Evolutionary conservation across 441 rosid genomes (phyloP), one percentile per base, ranked within the genome.

Genomic region (Eutrema salsugineum): DNA sequence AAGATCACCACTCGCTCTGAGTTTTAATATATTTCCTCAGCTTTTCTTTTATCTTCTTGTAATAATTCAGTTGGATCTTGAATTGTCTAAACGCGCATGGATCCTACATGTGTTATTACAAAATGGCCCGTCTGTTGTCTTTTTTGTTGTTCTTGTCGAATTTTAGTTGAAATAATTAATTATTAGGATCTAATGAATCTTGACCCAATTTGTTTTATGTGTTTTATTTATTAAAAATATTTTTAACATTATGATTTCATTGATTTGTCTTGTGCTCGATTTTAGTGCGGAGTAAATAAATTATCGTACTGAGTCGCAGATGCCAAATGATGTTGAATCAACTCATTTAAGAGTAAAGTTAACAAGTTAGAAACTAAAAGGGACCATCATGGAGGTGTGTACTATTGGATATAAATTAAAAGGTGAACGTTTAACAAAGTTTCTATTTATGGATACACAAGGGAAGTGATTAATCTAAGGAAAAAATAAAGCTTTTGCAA

Each of bases 1-100:
- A 72, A 60, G 80, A 77, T 68, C 87, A 77, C 61, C 88, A 63
- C 81, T 84, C 78, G 48, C 84, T 84, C 77, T 90, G 75, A 84
- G 44, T 38, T 32, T 43, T 66, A 39, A 35, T 17, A 61, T 27
- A 38, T 48, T 66, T 33, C 22, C 47, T 68, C 56, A 8, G 32
- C 40, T 39, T 33, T 64, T 39, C 48, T 48, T 56, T 56, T 64
- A 6, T n/a, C 5, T 48, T 11, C 51, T 42, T 5, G 5, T 71
- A 68, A 30, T 68, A 70, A 33, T 50, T 47, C 33, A 49, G 65
- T 55, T 62, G 53, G 53, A 61, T 50, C 72, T 59, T 62, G 35
- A 71, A 64, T 66, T 71, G 80, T 81, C 88, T 82, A 78, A 85
- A 73, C 77, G 80, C 20, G n/a, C 72, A 38, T 49, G 43, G 46